Percentiles rank a stretch among this genome's conserved stretches.
These are phyloP conservation scores for Cicer yamashitae DNA, from an alignment of 306 rosid species.

Conservation along the genomic window DNA sequence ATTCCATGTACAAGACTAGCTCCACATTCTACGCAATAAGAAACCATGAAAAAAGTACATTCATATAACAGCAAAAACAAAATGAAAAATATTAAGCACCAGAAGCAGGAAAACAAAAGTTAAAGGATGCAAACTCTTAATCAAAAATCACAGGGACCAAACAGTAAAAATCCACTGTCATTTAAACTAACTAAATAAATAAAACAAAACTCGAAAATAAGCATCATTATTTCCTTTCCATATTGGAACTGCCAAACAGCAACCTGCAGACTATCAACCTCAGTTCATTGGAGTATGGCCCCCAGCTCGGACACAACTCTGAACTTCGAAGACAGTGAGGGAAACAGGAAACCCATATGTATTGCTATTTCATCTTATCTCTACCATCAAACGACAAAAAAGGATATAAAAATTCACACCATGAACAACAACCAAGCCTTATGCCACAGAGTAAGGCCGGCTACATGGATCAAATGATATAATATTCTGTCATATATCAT, in stretches of 20 bases:
- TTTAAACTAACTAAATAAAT: not conserved
- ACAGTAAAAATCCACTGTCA: conserved; percentile 7
- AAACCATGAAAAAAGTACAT: not conserved
- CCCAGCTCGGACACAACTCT: not conserved
- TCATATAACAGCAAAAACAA: conserved; percentile 26
- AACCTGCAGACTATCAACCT: not conserved
- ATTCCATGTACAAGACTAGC: conserved; percentile 9
- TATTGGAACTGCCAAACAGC: not conserved
- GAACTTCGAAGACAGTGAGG: not conserved
- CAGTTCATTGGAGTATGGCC: not conserved
- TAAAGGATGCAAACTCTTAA: conserved; percentile 4
- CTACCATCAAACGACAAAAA: no score
- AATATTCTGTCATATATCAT: no score
- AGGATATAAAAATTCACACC: no score
- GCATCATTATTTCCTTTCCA: not conserved
- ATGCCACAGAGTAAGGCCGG: no score
- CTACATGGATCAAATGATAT: no score
- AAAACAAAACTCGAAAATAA: not conserved
- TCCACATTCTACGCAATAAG: conserved; percentile 3
- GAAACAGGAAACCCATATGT: not conserved
- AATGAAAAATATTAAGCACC: not conserved
- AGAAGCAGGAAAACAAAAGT: not conserved
- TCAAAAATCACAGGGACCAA: conserved; percentile 2
- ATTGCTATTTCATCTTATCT: not conserved
- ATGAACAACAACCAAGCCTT: no score